Evolutionary conservation across 768 basidiomycete genomes (phyloP), one percentile per base, ranked within the genome.

Genomic region (Collybia nuda): DNA sequence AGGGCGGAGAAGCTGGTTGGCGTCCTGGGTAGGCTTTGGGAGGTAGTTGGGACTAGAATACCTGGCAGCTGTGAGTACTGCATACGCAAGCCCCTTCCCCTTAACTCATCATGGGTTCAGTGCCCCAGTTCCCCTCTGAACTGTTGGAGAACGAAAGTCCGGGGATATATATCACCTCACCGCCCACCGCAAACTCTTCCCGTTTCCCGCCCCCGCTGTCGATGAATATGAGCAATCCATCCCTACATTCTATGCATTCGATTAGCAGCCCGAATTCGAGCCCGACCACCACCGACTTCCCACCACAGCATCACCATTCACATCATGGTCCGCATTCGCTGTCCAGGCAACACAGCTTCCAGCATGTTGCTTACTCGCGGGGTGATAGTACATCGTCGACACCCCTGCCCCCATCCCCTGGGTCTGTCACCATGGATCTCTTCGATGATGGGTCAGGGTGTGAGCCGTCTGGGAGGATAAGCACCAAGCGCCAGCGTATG

Each of bases 81-180:
- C 47, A 26, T 49, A 35, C 37, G 18, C 39, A 48, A 22, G 18
- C 35, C 9, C 21, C 18, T 12, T 45, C 43, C 14, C 53, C 28
- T n/a, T 44, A 2, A 19, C 4, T 50, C 14, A 39, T 40, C 22
- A 40, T 44, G 6, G 24, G 23, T 14, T 3, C 50, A 78, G 78
- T 80, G 0, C 72, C 76, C 0, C 71, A 69, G 41, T 77, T 78
- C 57, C 75, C 79, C 0, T 54, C 65, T 5, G 86, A 87, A 50
- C 66, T 87, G 2, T 56, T 84, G 6, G 84, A 86, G 14, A 62
- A 62, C 19, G 81, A 81, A 6, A 80, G 75, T 47, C 86, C 88
- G 7, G 85, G 88, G 56, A 88, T 90, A 57, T 86, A 77, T 61
- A 75, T 91, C 56, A 90, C 86, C 2, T 84, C 85, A 0, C 86